phyloP scores from a whole-genome alignment of 345 rosid genomes.

The Mangifera indica region DNA sequence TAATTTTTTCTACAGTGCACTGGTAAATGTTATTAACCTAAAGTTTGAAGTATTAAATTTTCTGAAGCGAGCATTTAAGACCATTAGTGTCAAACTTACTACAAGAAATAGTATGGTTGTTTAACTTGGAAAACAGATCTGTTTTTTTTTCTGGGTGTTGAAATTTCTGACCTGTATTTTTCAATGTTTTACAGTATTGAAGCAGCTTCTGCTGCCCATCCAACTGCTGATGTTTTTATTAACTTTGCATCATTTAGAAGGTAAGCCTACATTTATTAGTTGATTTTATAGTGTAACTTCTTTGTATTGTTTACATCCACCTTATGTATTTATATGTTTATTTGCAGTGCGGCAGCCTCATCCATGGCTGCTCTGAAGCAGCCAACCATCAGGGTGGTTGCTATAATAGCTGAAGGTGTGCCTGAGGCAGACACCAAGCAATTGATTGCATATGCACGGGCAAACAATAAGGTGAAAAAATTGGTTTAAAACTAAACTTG shows the following conservation, averaged over 20 bases:
- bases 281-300: not conserved
- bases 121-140: not conserved
- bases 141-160: conserved; percentile 6
- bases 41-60: not conserved
- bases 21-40: not conserved
- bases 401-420: conserved; percentile 99
- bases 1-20: not conserved
- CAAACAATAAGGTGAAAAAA: conserved; percentile 81
- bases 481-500: conserved; percentile 7
- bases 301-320: conserved; percentile 12
- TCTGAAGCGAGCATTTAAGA: not conserved
- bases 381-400: conserved; percentile 90
- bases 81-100: not conserved
- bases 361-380: conserved; percentile 95
- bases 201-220: conserved; percentile 93
- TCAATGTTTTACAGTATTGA: conserved; percentile 61
- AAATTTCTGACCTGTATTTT: conserved; percentile 16
- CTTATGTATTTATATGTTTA: conserved; percentile 18
- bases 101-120: not conserved
- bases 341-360: conserved; percentile 89
- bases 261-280: conserved; percentile 26
- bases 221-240: conserved; percentile 94
- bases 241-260: conserved; percentile 96
- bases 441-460: conserved; percentile 83
- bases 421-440: conserved; percentile 95